Evolutionary conservation across 257 asterid genomes (phyloP), one percentile per base, ranked within the genome.

Genomic region (Rauvolfia tetraphylla): DNA sequence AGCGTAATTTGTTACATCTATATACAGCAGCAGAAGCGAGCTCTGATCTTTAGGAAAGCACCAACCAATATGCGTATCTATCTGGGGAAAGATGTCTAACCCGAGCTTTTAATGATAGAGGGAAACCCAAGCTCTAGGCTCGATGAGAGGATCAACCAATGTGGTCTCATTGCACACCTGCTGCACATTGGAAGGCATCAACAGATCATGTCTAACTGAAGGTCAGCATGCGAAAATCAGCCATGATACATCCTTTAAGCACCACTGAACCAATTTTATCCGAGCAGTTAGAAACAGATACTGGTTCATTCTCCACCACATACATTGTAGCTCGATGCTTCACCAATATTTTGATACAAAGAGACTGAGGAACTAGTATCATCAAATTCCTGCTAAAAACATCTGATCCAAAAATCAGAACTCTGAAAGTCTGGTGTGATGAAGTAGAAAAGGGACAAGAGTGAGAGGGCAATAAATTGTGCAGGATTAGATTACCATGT

Each of bases 71-170:
- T 74, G 81, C 73, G 72, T 73, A 84, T 75, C 78, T 83, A 79
- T 80, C 86, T 79, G 57, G 77, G 84, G 82, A 75, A 85, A 75
- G 84, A 81, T 72, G 75, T 79, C 87, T 63, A 82, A 74, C 86
- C 85, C 83, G 85, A 85, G 76, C 59, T 49, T 71, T 34, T 46
- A 15, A 49, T 8, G 31, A 27, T 29, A 46, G 75, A 71, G 5
- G 75, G 15, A 42, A 70, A 79, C 84, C 34, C 72, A 56, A 79
- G 71, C 82, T 79, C 79, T 74, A 39, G 66, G 76, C 79, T 74
- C 27, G 10, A 73, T 6, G 49, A 74, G 34, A 74, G 34, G 48
- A 67, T 68, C 56, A 38, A 41, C 29, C 59, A 39, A 23, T 46
- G 58, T 57, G 72, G 67, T 57, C 74, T 44, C 41, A 67, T 42